Base-by-base conservation (phyloP, 176 grass and related monocot species). In the Secale cereale region DNA sequence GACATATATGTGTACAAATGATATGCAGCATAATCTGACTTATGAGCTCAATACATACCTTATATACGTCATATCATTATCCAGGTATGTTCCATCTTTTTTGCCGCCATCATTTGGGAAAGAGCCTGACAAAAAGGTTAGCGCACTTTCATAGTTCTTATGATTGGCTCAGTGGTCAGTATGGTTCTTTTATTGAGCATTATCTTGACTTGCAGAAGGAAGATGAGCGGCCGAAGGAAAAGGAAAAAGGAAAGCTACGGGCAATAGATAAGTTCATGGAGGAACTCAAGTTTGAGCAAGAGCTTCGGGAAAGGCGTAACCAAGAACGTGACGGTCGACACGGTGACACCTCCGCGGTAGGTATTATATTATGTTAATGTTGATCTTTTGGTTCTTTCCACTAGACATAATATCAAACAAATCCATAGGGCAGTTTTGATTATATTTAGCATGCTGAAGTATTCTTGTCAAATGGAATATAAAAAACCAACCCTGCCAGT, bases 51-150 rank as follows among this genome's bases (percentile, higher is more conserved):
- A 70, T 85, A 81, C 68, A 63, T 85, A 76, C 70, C 89, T 87
- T 91, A 85, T 85, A 56, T 29, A 50, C 81, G 54, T 40, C 62
- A 63, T 81, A 79, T 61, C 92, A 72, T 91, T 93, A 81, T 91
- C 73, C 86, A 99, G 97, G 89, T 99, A 99, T 69, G 94, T 99
- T 45, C 97, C 97, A 83, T 99, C 97, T 60, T 99, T 99, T 85
- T 85, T 99, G 97, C 91, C 97, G 19, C 93, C 97, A 33, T 79
- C 93, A 86, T 99, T 94, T 70, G 79, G 87, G 48, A 96, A 81
- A 94, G 97, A 96, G 83, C 81, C 86, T 30, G 93, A 99, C 57
- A 99, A 90, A 87, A 96, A 94, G 93, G 97, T 96, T 86, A 79
- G 88, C 6, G 41, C 43, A 79, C 19, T 65, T 77, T 15, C 75